Evolutionary conservation across 1,284 basidiomycete species (phyloP).

Genomic region (Coriolopsis trogii): DNA sequence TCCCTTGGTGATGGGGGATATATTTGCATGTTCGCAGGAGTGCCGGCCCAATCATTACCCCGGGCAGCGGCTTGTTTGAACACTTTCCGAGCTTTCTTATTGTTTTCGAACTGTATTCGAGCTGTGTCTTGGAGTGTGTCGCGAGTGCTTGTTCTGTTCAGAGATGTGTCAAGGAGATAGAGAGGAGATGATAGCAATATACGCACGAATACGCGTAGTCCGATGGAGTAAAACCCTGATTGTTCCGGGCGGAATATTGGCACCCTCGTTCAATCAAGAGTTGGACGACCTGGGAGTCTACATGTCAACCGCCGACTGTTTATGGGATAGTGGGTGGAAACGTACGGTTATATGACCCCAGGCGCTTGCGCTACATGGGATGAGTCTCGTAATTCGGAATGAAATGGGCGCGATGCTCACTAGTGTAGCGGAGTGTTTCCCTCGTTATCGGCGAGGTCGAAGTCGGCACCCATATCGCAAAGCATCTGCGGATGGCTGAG

Average conservation of each 20-base stretch:
- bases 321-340: conserved; percentile 19
- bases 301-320: conserved; percentile 21
- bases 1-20: conserved; percentile 31
- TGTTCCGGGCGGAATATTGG: conserved; percentile 80
- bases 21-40: conserved; percentile 34
- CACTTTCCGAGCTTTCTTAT: conserved; percentile 71
- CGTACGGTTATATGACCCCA: conserved; percentile 82
- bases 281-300: conserved; percentile 69
- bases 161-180: conserved; percentile 23
- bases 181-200: background rate
- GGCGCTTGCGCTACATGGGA: conserved; percentile 67
- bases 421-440: conserved; percentile 95
- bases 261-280: conserved; percentile 89
- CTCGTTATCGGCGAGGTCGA: conserved; percentile 85
- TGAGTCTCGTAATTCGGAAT: conserved; percentile 14
- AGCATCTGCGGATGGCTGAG: conserved; percentile 62
- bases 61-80: conserved; percentile 69
- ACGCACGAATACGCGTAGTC: conserved; percentile 92
- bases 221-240: conserved; percentile 87
- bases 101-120: conserved; percentile 71
- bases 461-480: conserved; percentile 86
- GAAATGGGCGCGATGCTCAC: conserved; percentile 48
- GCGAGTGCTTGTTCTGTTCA: conserved; percentile 67
- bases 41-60: conserved; percentile 58
- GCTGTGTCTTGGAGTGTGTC: conserved; percentile 80